Base-by-base conservation (phyloP, 768 basidiomycete species). In the Russula dissimulans region DNA sequence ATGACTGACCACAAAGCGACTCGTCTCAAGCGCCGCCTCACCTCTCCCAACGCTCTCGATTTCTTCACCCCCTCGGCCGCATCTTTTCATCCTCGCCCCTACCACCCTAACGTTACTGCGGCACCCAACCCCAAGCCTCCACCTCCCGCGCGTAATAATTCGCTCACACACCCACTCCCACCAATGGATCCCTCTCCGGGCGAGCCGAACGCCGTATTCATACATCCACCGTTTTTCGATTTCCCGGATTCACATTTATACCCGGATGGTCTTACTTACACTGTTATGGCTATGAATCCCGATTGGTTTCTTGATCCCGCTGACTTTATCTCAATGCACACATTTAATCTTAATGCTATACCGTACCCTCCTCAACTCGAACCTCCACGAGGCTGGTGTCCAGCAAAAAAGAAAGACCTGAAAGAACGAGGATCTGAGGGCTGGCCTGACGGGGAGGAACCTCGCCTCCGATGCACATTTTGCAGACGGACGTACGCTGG, bases 311-410 rank as follows among this genome's bases (percentile, higher is more conserved):
- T 91, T 61, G 83, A 85, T 67, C 69, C 86, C 17, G 69, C 74
- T 54, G 89, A 91, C 70, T 91, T 87, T 65, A 66, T 72, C 31
- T 74, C 79, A n/a, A 69, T 71, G 41, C 74, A 74, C 43, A 73
- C 76, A 54, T 70, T 72, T 44, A 80, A 81, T 68, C 70, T 78
- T 5, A 71, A 74, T 54, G 81, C 81, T n/a, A 79, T 89, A 17
- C 73, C 82, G 15, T 91, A 91, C 69, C 89, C 89, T 12, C 76
- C 86, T 42, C 78, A 82, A 69, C 81, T 91, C 12, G 89, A 91
- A 69, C 89, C 89, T 32, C 89, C 89, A 14, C 77, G 89, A 56
- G 89, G 89, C 32, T 91, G 89, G 89, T 89, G 87, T 68, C 87
- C 87, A 31, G 80, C 88, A n/a, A 89, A 85, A 76, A 89, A 89